phyloP scores from a whole-genome alignment of 306 rosid species.

The Oemleria cerasiformis region DNA sequence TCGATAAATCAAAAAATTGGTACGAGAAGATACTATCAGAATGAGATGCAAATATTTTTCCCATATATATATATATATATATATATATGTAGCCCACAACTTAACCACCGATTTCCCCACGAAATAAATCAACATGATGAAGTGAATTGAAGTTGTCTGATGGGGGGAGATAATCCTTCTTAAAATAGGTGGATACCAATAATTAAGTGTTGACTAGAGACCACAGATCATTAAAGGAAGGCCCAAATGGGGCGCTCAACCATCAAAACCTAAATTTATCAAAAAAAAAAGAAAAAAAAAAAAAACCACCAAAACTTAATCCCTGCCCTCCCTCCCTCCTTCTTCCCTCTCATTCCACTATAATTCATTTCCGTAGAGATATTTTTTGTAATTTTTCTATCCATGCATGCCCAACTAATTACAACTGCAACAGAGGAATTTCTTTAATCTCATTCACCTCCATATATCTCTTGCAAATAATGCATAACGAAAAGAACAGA shows the following conservation, averaged over 20 bases:
- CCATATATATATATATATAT: too few relatives aligned
- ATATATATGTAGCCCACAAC: too few relatives aligned
- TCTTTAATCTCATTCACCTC: neutral
- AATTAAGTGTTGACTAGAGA: neutral
- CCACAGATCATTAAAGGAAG: slow-evolving; percentile 1
- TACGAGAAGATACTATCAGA: too few relatives aligned
- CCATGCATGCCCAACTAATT: neutral
- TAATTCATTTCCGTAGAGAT: slow-evolving; percentile 5
- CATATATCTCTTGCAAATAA: too few relatives aligned
- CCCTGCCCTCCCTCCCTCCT: slow-evolving; percentile 13
- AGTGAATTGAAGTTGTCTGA: too few relatives aligned
- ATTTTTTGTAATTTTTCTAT: neutral
- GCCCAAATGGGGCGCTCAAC: slow-evolving; percentile 20
- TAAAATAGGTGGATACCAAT: slow-evolving; percentile 15
- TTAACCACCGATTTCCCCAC: too few relatives aligned
- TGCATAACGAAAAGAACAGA: too few relatives aligned
- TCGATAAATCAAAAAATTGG: too few relatives aligned
- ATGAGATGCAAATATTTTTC: too few relatives aligned
- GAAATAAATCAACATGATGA: too few relatives aligned
- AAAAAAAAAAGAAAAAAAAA: too few relatives aligned
- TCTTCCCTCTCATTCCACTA: slow-evolving; percentile 19
- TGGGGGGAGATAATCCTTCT: neutral
- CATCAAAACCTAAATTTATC: slow-evolving; percentile 19
- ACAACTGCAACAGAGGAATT: neutral
- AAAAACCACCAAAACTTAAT: slow-evolving; percentile 18